Evolutionary conservation across 2,329 filamentous ascomycete species (phyloP), one percentile per base, ranked within the genome.

Genomic region (Penicillium sp.): DNA sequence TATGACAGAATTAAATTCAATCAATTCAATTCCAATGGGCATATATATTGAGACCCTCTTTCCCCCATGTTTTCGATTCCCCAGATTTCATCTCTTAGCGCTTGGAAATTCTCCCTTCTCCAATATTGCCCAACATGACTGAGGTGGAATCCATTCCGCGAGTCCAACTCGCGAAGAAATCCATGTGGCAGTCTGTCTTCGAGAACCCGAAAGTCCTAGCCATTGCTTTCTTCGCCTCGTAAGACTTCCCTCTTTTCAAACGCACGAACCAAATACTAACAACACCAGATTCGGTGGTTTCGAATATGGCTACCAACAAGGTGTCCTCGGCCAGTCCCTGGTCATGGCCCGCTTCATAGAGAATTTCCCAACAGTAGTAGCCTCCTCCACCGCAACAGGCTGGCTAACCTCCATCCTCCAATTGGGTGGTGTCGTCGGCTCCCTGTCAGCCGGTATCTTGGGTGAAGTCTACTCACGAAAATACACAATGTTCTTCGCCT

Each of bases 391-490:
- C 22, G 69, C 71, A 32, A 73, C 69, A 5, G 73, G 73, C 6
- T 75, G 73, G 72, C 66, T 82, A 63, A 82, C 80, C 16, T 80
- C 80, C 3, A 79, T 82, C 71, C 75, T 82, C 18, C 78, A 82
- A 60, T 66, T 82, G 9, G 80, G 81, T 35, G 80, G 79, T 32
- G 69, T 81, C 14, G 56, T 74, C 5, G 73, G 76, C 32, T 75
- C 76, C 2, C 55, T 79, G 10, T 71, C 74, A 34, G 72, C 75
- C 31, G 76, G 76, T 46, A 79, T 76, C 58, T 67, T 82, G 22
- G 79, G 79, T 5, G 81, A 83, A 58, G 77, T 76, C 56, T 74
- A 80, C 42, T 81, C 78, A 1, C 69, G 81, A 50, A 82, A 82
- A 61, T 80, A 79, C 59, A 78, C 78, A 31, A 81, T 83, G 57